A percentile compares a stretch with the other conserved stretches of the same genome.
Conservation (phyloP, 2,329 filamentous ascomycete genomes). For the Sordariomycetes sp. region DNA sequence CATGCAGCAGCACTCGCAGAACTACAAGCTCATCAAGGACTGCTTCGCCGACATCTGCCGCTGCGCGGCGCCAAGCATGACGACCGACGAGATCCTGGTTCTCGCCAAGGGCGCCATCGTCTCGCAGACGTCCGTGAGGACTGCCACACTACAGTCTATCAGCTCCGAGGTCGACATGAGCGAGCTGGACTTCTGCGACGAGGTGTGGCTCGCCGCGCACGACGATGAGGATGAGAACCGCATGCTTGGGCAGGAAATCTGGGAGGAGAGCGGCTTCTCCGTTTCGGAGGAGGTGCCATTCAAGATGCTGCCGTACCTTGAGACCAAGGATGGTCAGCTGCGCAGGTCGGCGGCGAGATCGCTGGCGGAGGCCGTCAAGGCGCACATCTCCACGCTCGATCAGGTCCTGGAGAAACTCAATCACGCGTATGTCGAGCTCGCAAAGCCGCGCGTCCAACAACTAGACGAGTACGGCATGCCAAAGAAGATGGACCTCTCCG, state of each 20-base stretch:
- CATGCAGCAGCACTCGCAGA: conserved; percentile 83
- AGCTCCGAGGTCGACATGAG: conserved; percentile 87
- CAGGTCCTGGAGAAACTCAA: conserved; percentile 56
- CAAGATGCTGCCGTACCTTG: conserved; percentile 66
- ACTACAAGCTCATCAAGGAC: conserved; percentile 93
- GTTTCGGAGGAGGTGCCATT: conserved; percentile 54
- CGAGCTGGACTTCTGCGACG: conserved; percentile 73
- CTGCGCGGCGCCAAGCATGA: conserved; percentile 75
- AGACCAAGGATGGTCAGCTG: conserved; percentile 70
- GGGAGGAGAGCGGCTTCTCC: conserved; percentile 83
- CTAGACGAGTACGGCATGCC: conserved; percentile 94
- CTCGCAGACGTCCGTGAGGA: conserved; percentile 67
- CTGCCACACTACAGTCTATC: conserved; percentile 78
- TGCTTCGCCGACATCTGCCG: conserved; percentile 79
- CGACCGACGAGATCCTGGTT: conserved; percentile 56
- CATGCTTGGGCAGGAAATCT: conserved; percentile 76
- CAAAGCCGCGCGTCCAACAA: conserved; percentile 72
- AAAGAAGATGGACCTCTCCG: conserved; percentile 73
- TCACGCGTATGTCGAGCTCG: conserved; percentile 62
- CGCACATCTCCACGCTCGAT: conserved; percentile 48
- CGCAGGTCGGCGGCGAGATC: conserved; percentile 74
- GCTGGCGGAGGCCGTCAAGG: conserved; percentile 61
- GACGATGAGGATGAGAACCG: conserved; percentile 83
- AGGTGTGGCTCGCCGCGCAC: conserved; percentile 89
- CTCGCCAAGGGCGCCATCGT: conserved; percentile 74